These are phyloP conservation scores for Zoysia japonica DNA, from an alignment of 176 grass and related monocot genomes.

Conservation along the genomic window DNA sequence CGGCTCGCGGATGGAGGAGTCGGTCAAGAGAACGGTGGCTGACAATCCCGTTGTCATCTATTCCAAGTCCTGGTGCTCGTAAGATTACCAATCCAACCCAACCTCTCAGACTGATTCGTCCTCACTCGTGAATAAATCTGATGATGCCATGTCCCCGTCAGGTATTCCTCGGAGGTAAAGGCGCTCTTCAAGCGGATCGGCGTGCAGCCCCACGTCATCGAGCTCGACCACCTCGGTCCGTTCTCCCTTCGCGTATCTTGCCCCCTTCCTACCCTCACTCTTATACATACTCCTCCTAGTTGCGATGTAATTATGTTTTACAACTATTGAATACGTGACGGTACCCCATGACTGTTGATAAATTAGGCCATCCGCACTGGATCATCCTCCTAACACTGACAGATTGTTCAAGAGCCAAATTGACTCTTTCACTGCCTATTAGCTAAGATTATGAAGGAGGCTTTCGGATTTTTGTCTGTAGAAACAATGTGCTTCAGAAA, in stretches of 20 bases:
- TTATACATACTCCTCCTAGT: not conserved
- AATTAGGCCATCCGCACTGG: not conserved
- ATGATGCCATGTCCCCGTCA: constrained; percentile 5
- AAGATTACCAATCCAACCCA: constrained; percentile 13
- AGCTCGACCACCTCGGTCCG: constrained; percentile 85
- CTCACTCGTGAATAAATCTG: not conserved
- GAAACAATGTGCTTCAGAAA: too few species aligned
- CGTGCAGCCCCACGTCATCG: constrained; percentile 66
- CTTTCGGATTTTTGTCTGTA: too few species aligned
- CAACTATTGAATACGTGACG: too few species aligned
- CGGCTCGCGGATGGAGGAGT: constrained; percentile 84
- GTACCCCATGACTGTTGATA: not conserved
- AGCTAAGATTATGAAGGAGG: not conserved
- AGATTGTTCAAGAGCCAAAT: not conserved
- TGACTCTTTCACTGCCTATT: not conserved
- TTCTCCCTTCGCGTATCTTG: not conserved
- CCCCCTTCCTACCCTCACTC: not conserved
- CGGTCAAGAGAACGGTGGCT: constrained; percentile 63
- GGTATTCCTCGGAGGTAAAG: constrained; percentile 91
- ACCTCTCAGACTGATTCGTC: not conserved
- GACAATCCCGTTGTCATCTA: constrained; percentile 85
- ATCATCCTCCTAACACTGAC: not conserved
- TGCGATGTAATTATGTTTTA: too few species aligned
- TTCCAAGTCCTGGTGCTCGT: constrained; percentile 98
- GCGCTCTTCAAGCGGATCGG: constrained; percentile 84